A percentile compares a stretch with the other conserved stretches of the same genome.
phyloP scores from a whole-genome alignment of 352 stramenopile genomes.

The Phytophthora citrophthora region DNA sequence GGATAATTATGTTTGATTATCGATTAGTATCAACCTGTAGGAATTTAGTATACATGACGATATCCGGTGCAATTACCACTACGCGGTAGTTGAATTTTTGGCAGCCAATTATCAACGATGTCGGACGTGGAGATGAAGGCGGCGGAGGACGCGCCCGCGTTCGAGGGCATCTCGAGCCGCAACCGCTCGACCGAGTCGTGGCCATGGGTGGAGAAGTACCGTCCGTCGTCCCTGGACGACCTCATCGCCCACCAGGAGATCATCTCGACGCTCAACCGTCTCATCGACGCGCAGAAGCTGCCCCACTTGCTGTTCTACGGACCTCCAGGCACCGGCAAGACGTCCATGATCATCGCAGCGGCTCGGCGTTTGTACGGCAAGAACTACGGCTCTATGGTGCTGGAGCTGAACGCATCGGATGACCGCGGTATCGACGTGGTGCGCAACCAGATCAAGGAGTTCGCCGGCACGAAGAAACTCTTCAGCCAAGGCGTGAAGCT shows the following conservation, averaged over 20 bases:
- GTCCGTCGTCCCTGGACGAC: slow-evolving; percentile 93
- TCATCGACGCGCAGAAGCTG: slow-evolving; percentile 97
- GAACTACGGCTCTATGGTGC: slow-evolving; percentile 94
- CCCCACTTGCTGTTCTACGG: slow-evolving; percentile 98
- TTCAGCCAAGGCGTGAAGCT: slow-evolving; percentile 96
- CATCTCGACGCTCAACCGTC: slow-evolving; percentile 94
- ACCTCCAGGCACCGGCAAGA: slow-evolving; percentile 97
- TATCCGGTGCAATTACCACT: too few species aligned
- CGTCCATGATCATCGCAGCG: slow-evolving; percentile 96
- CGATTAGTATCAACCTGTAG: too few species aligned
- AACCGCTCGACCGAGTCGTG: slow-evolving; percentile 88
- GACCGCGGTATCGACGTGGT: slow-evolving; percentile 97
- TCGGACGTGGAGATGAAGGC: slow-evolving; percentile 72
- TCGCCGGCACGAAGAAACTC: slow-evolving; percentile 96
- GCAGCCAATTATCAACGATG: slow-evolving; percentile 30
- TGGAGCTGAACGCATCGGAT: slow-evolving; percentile 98
- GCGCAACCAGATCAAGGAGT: slow-evolving; percentile 98
- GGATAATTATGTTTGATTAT: not conserved
- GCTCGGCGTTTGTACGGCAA: slow-evolving; percentile 96
- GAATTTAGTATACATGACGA: too few species aligned
- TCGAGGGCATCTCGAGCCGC: slow-evolving; percentile 84
- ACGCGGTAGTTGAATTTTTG: too few species aligned
- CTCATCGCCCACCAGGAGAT: slow-evolving; percentile 98
- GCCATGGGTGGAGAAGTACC: slow-evolving; percentile 99
- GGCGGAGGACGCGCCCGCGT: slow-evolving; percentile 59